Percentiles rank a stretch among this genome's conserved stretches.
These are phyloP conservation scores for Basipetospora chlamydospora DNA, from an alignment of 2,329 filamentous ascomycete genomes.

Conservation along the genomic window DNA sequence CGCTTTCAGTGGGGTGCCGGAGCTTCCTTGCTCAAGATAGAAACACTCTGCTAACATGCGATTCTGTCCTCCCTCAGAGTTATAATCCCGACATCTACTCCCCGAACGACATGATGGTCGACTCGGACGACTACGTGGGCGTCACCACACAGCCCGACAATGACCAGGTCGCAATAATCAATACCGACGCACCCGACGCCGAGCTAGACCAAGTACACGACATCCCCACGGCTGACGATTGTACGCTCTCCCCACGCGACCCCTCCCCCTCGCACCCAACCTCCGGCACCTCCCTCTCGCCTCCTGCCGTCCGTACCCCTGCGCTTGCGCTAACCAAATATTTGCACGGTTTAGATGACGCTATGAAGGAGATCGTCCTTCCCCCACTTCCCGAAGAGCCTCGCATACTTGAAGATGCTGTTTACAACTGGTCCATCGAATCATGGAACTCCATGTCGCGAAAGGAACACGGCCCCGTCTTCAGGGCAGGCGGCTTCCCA, in stretches of 20 bases:
- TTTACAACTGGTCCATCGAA: conserved; percentile 77
- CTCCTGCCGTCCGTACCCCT: conserved; percentile 1
- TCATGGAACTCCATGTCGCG: conserved; percentile 64
- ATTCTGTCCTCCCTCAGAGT: too few species aligned
- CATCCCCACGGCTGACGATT: conserved; percentile 30
- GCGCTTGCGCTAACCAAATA: too few species aligned
- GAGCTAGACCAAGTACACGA: conserved; percentile 33
- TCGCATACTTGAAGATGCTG: conserved; percentile 59
- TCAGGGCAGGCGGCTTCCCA: conserved; percentile 73
- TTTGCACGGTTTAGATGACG: too few species aligned
- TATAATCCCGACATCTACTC: conserved; percentile 36
- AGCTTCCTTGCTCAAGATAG: too few species aligned
- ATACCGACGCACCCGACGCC: conserved; percentile 34
- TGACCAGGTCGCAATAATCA: conserved; percentile 39
- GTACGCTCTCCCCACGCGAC: conserved; percentile 1
- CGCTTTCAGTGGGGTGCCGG: too few species aligned
- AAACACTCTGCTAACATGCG: too few species aligned
- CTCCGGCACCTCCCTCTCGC: neutral
- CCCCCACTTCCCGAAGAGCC: conserved; percentile 60
- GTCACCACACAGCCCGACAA: conserved; percentile 32
- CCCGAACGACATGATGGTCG: conserved; percentile 41
- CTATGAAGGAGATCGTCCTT: conserved; percentile 71
- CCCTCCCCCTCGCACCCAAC: neutral
- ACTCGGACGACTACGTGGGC: conserved; percentile 39
- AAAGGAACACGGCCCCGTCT: conserved; percentile 77